Evolutionary conservation across 2,329 filamentous ascomycete species (phyloP).

Genomic region (Ophiostoma australiae): DNA sequence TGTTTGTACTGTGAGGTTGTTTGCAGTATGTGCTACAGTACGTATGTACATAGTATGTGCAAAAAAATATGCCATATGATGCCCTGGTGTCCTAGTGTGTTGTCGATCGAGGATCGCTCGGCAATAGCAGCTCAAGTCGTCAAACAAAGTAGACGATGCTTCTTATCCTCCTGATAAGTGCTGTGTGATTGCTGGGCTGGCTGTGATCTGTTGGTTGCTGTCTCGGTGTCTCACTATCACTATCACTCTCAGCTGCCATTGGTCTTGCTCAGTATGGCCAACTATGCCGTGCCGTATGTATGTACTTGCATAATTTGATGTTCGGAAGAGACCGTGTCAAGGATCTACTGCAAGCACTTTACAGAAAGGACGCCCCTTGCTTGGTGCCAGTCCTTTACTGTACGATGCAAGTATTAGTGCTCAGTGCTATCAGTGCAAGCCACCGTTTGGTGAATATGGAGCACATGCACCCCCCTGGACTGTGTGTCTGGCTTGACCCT

Average conservation of each 20-base stretch:
- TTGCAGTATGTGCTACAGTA: too few relatives aligned
- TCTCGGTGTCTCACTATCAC: neutral
- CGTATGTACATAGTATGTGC: too few relatives aligned
- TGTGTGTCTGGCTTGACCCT: conserved; percentile 3
- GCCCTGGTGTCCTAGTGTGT: too few relatives aligned
- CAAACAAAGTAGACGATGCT: too few relatives aligned
- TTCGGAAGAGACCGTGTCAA: neutral
- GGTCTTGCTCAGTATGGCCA: neutral
- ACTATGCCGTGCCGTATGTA: neutral
- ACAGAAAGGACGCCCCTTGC: neutral
- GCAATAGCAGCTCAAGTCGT: too few relatives aligned
- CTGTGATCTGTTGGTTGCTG: neutral
- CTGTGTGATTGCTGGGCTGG: too few relatives aligned
- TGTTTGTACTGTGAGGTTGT: neutral
- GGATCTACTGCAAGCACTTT: conserved; percentile 10
- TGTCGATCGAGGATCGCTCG: neutral
- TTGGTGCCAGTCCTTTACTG: neutral
- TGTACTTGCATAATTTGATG: neutral
- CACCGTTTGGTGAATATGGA: neutral
- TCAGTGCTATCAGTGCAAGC: neutral
- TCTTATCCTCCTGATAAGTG: too few relatives aligned
- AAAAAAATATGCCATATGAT: neutral
- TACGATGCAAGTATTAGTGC: neutral
- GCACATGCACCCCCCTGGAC: conserved; percentile 4
- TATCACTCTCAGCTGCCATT: neutral